Evolutionary conservation across 1,139 yeast species (phyloP), one percentile per base, ranked within the genome.

Genomic region (Candida pseudoviswanathii): DNA sequence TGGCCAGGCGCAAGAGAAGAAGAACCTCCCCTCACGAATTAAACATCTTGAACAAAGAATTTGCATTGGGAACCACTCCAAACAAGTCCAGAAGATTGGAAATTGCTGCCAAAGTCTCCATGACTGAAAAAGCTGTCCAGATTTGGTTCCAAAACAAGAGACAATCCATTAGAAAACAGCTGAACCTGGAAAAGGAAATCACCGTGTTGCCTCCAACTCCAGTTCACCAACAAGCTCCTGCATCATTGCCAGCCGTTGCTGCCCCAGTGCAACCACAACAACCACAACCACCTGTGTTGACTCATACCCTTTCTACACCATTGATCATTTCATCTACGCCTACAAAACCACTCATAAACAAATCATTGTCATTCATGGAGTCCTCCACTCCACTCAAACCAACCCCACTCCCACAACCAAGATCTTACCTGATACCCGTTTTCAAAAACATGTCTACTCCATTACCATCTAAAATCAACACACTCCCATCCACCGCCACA

Each of bases 61-160:
- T 92, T 62, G 78, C 78, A 51, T 63, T 73, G 46, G 92, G 96
- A 49, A 75, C 84, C 43, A 90, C 96, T 43, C 99, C 98, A 44
- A 86, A 87, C 65, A 86, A 86, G 65, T 70, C 78, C 45, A 78
- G 87, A 61, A 81, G 98, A 58, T 76, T 82, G 43, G 86, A 83
- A 55, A 88, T 94, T 57, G 96, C 97, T 11, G 68, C 72, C 33
- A 81, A 77, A 55, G 96, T 94, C 41, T 83, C 84, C 55, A 94
- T 92, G 98, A 82, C 94, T n/a, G 97, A 91, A 66, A 91, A 91
- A 66, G 96, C 97, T 1, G 96, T 94, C 30, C 98, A 94, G 70
- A 90, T 94, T 56, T 94, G 99, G 99, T 94, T 94, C 70, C 99
- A 94, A 70, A 94, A 94, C 69, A 88, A 85, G 66, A 84, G 99